Conservation (phyloP, 2,329 filamentous ascomycete species). For the Fusarium metavorans region DNA sequence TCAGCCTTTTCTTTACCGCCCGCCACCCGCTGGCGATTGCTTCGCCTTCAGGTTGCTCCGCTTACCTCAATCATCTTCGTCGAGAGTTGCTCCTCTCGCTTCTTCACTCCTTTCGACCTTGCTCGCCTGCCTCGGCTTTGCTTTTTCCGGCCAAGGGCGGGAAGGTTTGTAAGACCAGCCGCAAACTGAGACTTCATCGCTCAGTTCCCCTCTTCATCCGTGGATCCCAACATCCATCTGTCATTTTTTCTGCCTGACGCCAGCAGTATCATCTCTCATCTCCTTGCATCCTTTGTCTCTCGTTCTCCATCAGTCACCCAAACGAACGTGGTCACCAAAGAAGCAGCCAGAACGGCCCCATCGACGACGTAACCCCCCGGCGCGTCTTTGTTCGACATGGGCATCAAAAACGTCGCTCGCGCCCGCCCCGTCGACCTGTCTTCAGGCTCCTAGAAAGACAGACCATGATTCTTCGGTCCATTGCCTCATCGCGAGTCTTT, state of each 20-base stretch:
- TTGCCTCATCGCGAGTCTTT: conserved; percentile 27
- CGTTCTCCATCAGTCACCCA: neutral
- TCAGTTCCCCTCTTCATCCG: conserved; percentile 13
- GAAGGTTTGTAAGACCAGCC: conserved; percentile 20
- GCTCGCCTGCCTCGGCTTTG: conserved; percentile 10
- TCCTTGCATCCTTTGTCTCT: conserved; percentile 15
- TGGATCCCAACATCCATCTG: conserved; percentile 9
- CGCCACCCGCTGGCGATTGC: conserved; percentile 28
- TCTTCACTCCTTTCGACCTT: conserved; percentile 11
- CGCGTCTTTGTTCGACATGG: conserved; percentile 45
- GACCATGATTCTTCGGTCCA: conserved; percentile 44
- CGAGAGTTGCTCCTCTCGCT: conserved; percentile 22
- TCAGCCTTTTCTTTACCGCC: conserved; percentile 31
- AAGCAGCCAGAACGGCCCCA: conserved; percentile 15
- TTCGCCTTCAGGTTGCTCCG: conserved; percentile 7
- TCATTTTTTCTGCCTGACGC: conserved; percentile 8
- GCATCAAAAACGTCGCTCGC: conserved; percentile 41
- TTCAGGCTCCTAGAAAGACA: conserved; percentile 42
- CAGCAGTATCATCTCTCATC: conserved; percentile 20
- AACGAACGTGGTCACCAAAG: conserved; percentile 11
- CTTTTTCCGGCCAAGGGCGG: conserved; percentile 18
- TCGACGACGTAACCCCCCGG: conserved; percentile 23
- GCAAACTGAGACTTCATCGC: conserved; percentile 14
- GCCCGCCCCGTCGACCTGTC: conserved; percentile 41
- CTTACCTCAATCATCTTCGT: conserved; percentile 1